phyloP scores from a whole-genome alignment of 257 asterid species.

The Solanum tacnaense region DNA sequence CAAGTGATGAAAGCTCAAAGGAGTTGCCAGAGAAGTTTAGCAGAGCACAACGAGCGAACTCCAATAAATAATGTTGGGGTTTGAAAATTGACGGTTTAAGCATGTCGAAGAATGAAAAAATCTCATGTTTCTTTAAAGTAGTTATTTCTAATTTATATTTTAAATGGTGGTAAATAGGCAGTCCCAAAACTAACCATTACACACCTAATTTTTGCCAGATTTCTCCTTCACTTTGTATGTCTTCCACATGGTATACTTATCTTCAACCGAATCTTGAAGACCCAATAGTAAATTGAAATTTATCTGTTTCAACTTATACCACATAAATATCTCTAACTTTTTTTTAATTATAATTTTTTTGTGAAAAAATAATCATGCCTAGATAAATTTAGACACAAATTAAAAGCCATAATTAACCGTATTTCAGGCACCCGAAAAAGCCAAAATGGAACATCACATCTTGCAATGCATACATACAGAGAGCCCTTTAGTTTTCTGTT shows the following conservation, averaged over 20 bases:
- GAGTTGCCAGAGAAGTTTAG: neutral
- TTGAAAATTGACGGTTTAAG: neutral
- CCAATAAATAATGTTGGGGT: neutral
- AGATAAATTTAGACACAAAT: neutral
- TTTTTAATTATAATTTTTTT: neutral
- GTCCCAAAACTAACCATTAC: neutral
- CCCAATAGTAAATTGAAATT: neutral
- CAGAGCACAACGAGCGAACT: neutral
- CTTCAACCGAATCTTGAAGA: neutral
- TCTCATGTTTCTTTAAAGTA: too few species aligned
- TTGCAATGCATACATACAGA: neutral
- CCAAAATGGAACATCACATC: neutral
- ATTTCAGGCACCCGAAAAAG: neutral
- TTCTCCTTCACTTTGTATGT: neutral
- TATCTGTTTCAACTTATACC: neutral
- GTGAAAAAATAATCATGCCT: neutral
- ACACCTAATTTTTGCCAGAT: neutral
- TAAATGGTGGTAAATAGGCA: neutral
- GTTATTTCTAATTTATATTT: too few species aligned
- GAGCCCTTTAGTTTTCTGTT: neutral
- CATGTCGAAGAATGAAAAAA: too few species aligned
- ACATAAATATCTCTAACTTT: neutral
- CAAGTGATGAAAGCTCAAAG: neutral
- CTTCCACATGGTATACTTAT: neutral
- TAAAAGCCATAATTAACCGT: neutral